Conservation (phyloP, 345 rosid species). For the Syzygium jambos region DNA sequence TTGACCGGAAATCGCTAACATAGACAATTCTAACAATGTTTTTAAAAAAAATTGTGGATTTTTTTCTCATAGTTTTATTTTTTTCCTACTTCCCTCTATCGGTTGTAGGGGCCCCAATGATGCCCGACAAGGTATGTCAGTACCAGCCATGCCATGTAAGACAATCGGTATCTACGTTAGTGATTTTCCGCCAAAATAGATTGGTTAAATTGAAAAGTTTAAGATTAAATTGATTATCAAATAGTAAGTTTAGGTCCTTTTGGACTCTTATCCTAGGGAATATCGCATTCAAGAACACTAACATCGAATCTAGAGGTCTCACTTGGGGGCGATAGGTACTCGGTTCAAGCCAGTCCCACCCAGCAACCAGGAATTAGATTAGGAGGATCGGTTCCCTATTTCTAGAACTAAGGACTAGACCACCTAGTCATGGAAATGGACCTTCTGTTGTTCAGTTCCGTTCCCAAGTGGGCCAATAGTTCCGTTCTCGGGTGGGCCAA, state of each 20-base stretch:
- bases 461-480: too few species aligned
- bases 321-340: background rate
- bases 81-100: background rate
- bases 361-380: too few species aligned
- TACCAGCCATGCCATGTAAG: fast-evolving
- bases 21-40: fast-evolving
- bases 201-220: too few species aligned
- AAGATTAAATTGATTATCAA: fast-evolving
- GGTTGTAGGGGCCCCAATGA: fast-evolving
- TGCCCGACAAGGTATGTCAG: fast-evolving
- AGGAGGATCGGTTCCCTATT: too few species aligned
- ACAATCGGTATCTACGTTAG: fast-evolving
- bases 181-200: fast-evolving
- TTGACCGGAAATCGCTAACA: fast-evolving
- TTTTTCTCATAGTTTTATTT: background rate
- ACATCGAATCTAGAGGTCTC: background rate
- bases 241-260: background rate
- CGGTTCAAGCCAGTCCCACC: too few species aligned
- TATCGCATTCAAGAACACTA: background rate
- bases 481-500: too few species aligned
- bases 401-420: too few species aligned
- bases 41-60: too few species aligned
- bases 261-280: background rate
- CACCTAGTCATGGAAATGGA: too few species aligned
- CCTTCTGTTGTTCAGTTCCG: too few species aligned